A percentile compares a stretch with the other conserved stretches of the same genome.
phyloP scores from a whole-genome alignment of 2,329 filamentous ascomycete genomes.

The Monosporascus cannonballus region DNA sequence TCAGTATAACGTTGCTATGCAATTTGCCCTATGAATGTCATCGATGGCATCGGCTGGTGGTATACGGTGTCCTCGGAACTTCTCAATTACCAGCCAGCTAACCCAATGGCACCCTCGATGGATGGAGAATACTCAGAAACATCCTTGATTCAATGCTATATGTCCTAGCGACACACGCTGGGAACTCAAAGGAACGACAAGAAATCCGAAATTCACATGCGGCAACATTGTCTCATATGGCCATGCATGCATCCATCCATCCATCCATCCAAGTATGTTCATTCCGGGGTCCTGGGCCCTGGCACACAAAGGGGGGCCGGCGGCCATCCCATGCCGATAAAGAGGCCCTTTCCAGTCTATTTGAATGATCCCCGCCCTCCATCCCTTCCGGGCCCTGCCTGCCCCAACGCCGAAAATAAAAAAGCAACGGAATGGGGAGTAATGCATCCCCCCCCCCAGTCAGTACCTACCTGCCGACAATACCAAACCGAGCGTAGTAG shows the following conservation, averaged over 20 bases:
- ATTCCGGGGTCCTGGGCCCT: too few relatives aligned
- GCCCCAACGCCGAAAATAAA: conserved; percentile 7
- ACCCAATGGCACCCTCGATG: too few relatives aligned
- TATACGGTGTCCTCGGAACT: too few relatives aligned
- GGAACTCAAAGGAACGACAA: conserved; percentile 11
- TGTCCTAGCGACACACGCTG: not conserved
- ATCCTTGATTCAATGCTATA: conserved; percentile 9
- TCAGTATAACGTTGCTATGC: not conserved
- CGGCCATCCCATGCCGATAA: not conserved
- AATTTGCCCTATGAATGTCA: not conserved
- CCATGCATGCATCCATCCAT: conserved; percentile 2
- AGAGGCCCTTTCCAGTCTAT: not conserved
- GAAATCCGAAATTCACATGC: conserved; percentile 8
- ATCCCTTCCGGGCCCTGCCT: not conserved
- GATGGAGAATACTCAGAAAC: too few relatives aligned
- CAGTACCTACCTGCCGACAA: too few relatives aligned
- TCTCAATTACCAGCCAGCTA: too few relatives aligned
- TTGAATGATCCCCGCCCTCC: too few relatives aligned
- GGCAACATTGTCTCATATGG: conserved; percentile 11
- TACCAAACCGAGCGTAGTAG: too few relatives aligned
- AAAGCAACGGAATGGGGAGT: not conserved
- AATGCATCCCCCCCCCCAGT: not conserved
- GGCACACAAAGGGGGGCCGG: not conserved
- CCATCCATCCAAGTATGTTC: conserved; percentile 6
- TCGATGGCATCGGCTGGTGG: too few relatives aligned